Base-by-base conservation (phyloP, 2,329 filamentous ascomycete species). In the Stenocarpella maydis region DNA sequence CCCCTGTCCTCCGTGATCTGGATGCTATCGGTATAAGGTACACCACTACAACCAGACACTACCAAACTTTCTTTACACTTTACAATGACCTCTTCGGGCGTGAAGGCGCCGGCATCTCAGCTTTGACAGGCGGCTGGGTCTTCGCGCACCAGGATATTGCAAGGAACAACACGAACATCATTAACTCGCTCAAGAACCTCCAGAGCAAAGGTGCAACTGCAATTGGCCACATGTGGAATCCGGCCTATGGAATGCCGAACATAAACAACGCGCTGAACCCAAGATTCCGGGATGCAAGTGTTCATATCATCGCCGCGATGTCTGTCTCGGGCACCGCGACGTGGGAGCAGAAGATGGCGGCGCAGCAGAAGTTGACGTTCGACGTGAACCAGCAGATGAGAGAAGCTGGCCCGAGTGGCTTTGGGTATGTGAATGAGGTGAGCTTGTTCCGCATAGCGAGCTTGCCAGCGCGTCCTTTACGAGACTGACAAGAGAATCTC, bases 401-500 rank as follows among this genome's bases (percentile, higher is more conserved):
- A 45, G 74, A 78, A 8, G 82, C 75, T 26, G 80, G 76, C 52
- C 80, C 76, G 53, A 76, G 77, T 31, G 80, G 80, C 1, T 79
- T 81, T 26, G 78, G 81, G 8, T 85, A 86, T 72, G 73, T 84
- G 69, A 85, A 84, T 71, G 84, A 85, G 77, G 77, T 78, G 39
- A 60, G 54, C 19, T 8, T 10, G 26, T 15, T 2, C 14, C 6
- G 26, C 47, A 4, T 26, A 1, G 5, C 24, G 12, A 26, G 3
- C 26, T 52, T 31, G 24, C 8, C 47, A 17, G 14, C 1, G 9
- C 7, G 9, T 8, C 21, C 26, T 26, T 4, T 50, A 3, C 9
- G 4, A 9, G 61, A 70, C 21, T 17, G n/a, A 72, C 47, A 2
- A 9, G 3, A 9, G 28, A n/a, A 3, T 37, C 6, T 34, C 12